A percentile compares a stretch with the other conserved stretches of the same genome.
phyloP scores from a whole-genome alignment of 148 eudicot species.

The Camellia lanceoleosa region DNA sequence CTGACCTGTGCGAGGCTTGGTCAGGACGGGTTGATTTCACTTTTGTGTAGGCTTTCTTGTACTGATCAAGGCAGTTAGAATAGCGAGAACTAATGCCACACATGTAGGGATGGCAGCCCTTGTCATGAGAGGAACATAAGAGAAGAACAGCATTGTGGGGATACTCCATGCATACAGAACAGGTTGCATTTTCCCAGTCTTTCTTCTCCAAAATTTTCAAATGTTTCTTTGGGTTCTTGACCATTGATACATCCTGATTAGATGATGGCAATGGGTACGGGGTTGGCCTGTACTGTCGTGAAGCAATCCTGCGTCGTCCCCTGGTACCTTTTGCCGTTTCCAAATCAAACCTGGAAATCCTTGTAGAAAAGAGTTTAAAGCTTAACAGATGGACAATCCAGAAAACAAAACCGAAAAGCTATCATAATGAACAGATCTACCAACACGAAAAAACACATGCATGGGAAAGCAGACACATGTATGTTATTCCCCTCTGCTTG shows the following conservation, averaged over 20 bases:
- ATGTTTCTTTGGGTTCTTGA: slow-evolving; percentile 20
- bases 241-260: slow-evolving; percentile 5
- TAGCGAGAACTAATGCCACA: slow-evolving; percentile 63
- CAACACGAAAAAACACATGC: neutral
- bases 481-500: neutral
- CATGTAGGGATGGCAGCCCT: slow-evolving; percentile 71
- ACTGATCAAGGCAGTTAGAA: slow-evolving; percentile 69
- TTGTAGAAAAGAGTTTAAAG: neutral
- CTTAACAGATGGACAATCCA: neutral
- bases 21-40: slow-evolving; percentile 12
- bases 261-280: slow-evolving; percentile 42
- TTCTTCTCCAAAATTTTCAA: slow-evolving; percentile 31
- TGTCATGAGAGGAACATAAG: slow-evolving; percentile 62
- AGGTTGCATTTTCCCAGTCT: slow-evolving; percentile 61
- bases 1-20: slow-evolving; percentile 18
- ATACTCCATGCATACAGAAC: slow-evolving; percentile 69
- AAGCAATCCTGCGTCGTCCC: slow-evolving; percentile 52
- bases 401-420: slow-evolving; percentile 1
- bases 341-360: slow-evolving; percentile 14
- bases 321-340: slow-evolving; percentile 59
- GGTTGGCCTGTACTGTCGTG: slow-evolving; percentile 44
- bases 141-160: slow-evolving; percentile 74
- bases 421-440: neutral
- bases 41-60: slow-evolving; percentile 58
- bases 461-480: neutral